Conservation (phyloP, 164 flowering plant species). For the Stephania cephalantha region DNA sequence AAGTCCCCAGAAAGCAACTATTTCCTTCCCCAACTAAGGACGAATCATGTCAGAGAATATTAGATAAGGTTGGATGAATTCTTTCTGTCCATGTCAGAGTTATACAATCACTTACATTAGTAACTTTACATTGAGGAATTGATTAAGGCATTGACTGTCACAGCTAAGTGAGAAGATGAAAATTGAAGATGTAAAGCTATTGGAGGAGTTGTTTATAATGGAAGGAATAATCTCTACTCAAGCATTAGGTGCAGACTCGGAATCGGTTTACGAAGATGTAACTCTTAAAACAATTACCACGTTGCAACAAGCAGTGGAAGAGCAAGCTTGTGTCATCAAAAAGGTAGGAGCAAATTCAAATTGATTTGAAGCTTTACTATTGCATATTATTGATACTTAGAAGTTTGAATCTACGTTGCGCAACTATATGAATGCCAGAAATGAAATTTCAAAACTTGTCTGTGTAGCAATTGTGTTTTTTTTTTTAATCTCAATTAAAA, state of each 20-base stretch:
- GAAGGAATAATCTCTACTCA: conserved; percentile 54
- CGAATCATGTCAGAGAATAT: conserved; percentile 42
- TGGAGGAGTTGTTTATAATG: conserved; percentile 49
- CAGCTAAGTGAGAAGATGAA: conserved; percentile 52
- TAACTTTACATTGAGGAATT: not conserved
- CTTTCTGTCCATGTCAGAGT: not conserved
- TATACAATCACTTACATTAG: not conserved
- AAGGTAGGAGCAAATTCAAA: conserved; percentile 33
- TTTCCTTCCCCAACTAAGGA: conserved; percentile 23
- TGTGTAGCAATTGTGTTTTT: no score
- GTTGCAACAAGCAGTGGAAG: conserved; percentile 44
- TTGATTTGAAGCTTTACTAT: no score
- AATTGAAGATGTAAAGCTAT: conserved; percentile 47
- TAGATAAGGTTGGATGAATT: conserved; percentile 38
- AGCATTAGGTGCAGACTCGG: conserved; percentile 35
- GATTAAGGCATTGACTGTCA: not conserved
- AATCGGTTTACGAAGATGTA: conserved; percentile 40
- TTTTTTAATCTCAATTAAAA: not conserved
- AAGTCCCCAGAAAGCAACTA: conserved; percentile 20
- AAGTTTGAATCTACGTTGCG: no score
- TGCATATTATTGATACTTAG: no score
- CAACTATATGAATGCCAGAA: no score
- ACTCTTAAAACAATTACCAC: conserved; percentile 35
- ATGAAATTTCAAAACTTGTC: no score
- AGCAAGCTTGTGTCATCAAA: conserved; percentile 30